These are phyloP conservation scores for Curvularia lunata DNA, from an alignment of 2,329 filamentous ascomycete genomes.

Conservation along the genomic window DNA sequence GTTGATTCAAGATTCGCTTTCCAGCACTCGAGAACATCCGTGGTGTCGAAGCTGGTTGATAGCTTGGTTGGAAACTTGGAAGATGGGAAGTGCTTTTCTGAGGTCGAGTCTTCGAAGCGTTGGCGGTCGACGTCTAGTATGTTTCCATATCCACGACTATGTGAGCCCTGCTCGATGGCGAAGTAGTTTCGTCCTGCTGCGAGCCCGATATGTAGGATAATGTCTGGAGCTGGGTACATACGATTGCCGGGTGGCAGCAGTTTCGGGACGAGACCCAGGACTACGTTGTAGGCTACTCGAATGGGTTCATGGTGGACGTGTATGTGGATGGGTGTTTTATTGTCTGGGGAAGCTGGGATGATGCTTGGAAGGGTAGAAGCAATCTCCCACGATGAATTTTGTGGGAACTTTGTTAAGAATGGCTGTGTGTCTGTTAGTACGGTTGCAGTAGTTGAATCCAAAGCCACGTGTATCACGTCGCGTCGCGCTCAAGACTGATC, in stretches of 20 bases:
- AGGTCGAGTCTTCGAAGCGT: slow-evolving; percentile 28
- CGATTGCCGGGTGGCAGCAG: slow-evolving; percentile 35
- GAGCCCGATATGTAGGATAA: slow-evolving; percentile 49
- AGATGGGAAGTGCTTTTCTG: slow-evolving; percentile 26
- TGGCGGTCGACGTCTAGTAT: slow-evolving; percentile 46
- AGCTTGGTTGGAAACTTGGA: slow-evolving; percentile 32
- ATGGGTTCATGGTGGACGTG: slow-evolving; percentile 42
- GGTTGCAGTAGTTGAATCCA: neutral
- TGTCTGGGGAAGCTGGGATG: slow-evolving; percentile 32
- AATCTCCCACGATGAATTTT: slow-evolving; percentile 49
- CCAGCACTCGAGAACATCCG: slow-evolving; percentile 45
- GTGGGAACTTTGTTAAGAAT: slow-evolving; percentile 40
- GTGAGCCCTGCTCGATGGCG: slow-evolving; percentile 44
- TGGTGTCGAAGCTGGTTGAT: slow-evolving; percentile 40
- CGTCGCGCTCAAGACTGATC: neutral
- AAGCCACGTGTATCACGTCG: neutral
- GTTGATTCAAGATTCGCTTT: slow-evolving; percentile 20
- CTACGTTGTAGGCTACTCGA: slow-evolving; percentile 45
- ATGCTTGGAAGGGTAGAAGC: slow-evolving; percentile 46
- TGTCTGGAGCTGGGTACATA: slow-evolving; percentile 33
- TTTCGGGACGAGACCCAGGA: slow-evolving; percentile 34
- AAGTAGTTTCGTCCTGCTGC: slow-evolving; percentile 46
- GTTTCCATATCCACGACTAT: slow-evolving; percentile 36
- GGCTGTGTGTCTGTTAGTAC: slow-evolving; percentile 31
- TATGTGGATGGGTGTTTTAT: slow-evolving; percentile 45